Conservation (phyloP, 192 early-diverging fungal species). For the Endogone sp. region DNA sequence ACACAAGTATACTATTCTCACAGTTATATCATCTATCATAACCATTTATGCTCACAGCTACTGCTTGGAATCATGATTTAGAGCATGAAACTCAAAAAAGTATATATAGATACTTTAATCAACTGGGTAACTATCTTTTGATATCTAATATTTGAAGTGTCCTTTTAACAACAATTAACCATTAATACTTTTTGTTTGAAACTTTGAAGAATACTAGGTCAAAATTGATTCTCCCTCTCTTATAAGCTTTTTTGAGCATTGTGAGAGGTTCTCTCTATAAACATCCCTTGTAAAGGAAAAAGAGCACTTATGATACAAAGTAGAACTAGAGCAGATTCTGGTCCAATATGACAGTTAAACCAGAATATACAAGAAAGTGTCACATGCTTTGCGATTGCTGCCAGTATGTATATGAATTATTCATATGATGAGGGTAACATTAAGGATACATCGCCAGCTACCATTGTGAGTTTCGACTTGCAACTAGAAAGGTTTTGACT, state of each 20-base stretch:
- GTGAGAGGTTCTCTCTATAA: neutral
- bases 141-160: neutral
- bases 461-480: neutral
- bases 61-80: no score
- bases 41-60: no score
- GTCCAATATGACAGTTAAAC: neutral
- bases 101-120: neutral
- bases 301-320: neutral
- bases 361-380: neutral
- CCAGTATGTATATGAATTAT: neutral
- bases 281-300: neutral
- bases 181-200: neutral
- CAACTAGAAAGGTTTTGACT: conserved; percentile 11
- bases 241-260: neutral
- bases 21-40: no score
- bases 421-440: neutral
- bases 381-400: neutral
- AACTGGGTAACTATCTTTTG: neutral
- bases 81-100: neutral
- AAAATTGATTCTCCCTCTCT: neutral
- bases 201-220: neutral
- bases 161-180: neutral
- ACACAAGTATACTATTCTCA: no score
- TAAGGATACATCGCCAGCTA: neutral
- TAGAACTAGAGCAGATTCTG: neutral